phyloP scores from a whole-genome alignment of 495 filamentous ascomycete species.

The Lophium mytilinum region DNA sequence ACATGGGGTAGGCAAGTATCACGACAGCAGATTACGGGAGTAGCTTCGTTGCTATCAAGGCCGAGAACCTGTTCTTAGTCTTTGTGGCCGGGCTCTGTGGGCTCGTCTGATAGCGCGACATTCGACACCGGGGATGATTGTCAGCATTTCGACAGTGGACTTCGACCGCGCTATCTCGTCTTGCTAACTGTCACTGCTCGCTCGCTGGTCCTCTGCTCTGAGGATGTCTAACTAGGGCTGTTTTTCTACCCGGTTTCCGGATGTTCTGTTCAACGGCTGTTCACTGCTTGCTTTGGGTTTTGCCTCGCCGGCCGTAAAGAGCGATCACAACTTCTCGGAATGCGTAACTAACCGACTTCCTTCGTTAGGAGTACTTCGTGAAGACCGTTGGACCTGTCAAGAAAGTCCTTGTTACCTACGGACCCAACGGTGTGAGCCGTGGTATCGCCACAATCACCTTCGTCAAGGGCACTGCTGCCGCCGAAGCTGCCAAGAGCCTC shows the following conservation, averaged over 20 bases:
- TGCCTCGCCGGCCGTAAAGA: background rate
- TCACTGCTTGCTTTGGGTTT: no score
- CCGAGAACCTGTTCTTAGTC: background rate
- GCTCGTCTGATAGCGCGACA: no score
- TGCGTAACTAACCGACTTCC: slow-evolving; percentile 19
- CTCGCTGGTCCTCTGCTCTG: slow-evolving; percentile 55
- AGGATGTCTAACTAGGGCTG: background rate
- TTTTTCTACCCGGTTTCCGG: background rate
- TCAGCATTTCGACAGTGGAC: background rate
- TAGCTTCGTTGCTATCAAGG: slow-evolving; percentile 6
- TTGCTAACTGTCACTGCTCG: slow-evolving; percentile 56
- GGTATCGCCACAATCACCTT: slow-evolving; percentile 81
- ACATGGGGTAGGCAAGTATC: no score
- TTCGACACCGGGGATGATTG: background rate
- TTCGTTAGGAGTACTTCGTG: slow-evolving; percentile 86
- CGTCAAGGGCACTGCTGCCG: slow-evolving; percentile 63
- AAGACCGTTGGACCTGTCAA: slow-evolving; percentile 85
- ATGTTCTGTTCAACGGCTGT: background rate
- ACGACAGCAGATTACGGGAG: no score
- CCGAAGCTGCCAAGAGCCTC: slow-evolving; percentile 68
- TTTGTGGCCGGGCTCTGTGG: no score
- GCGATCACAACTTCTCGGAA: slow-evolving; percentile 1
- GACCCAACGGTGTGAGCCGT: slow-evolving; percentile 82
- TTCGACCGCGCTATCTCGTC: background rate
- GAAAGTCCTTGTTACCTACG: slow-evolving; percentile 80